phyloP scores from a whole-genome alignment of 2,329 filamentous ascomycete species.

The Pezicula rhizophila region DNA sequence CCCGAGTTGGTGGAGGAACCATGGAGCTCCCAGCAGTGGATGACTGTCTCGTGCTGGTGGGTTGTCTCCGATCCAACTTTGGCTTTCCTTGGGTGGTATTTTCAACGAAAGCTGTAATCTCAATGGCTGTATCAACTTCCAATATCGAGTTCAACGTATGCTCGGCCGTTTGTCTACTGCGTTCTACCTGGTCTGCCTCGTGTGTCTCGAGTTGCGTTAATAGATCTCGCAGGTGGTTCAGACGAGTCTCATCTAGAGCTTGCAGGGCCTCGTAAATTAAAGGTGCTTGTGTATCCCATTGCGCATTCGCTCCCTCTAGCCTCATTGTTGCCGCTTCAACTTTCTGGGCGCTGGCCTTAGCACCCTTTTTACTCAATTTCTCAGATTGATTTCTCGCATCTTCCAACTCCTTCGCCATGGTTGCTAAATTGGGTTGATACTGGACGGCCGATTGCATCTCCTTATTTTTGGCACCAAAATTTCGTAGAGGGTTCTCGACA shows the following conservation, averaged over 20 bases:
- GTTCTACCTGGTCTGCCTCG: constrained; percentile 80
- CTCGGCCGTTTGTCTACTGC: constrained; percentile 67
- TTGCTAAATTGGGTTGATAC: constrained; percentile 73
- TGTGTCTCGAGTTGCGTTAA: constrained; percentile 91
- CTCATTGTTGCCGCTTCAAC: constrained; percentile 67
- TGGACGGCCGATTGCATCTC: constrained; percentile 78
- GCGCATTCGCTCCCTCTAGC: constrained; percentile 70
- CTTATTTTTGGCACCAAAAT: constrained; percentile 62
- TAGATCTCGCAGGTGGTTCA: constrained; percentile 85
- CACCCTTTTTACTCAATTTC: constrained; percentile 74
- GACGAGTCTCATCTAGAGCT: constrained; percentile 78
- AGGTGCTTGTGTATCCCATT: constrained; percentile 92
- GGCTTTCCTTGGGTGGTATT: constrained; percentile 31
- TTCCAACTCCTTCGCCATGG: constrained; percentile 79
- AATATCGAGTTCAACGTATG: constrained; percentile 75
- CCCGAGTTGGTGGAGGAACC: constrained; percentile 19
- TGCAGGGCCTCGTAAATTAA: constrained; percentile 93
- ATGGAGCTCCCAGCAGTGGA: constrained; percentile 19
- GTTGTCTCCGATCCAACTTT: constrained; percentile 21
- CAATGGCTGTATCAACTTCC: constrained; percentile 78
- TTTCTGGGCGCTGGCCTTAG: constrained; percentile 69
- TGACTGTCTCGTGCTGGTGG: constrained; percentile 13
- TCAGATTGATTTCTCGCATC: constrained; percentile 79
- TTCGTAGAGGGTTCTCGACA: constrained; percentile 76
- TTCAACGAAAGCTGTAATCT: constrained; percentile 69